Evolutionary conservation across 1,139 yeast genomes (phyloP).

Genomic region (Spencermartinsiella ligniputridi): DNA sequence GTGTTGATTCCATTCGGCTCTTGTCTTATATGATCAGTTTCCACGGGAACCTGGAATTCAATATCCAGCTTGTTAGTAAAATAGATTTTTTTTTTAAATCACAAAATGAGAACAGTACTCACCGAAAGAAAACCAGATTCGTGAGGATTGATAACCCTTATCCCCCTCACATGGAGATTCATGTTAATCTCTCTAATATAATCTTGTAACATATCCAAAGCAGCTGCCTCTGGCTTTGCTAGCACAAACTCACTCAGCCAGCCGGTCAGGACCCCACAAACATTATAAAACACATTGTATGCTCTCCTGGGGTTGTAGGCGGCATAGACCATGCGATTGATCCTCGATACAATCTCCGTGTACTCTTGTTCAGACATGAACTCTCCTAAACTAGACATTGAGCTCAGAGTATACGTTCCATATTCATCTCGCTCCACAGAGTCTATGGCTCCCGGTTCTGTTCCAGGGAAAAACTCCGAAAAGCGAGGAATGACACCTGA

Average conservation of each 20-base stretch:
- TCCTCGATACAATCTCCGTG: slow-evolving; percentile 36
- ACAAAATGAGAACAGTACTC: too few relatives aligned
- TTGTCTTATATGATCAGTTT: too few relatives aligned
- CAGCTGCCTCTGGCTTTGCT: slow-evolving; percentile 30
- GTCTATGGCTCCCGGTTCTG: slow-evolving; percentile 61
- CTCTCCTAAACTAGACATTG: slow-evolving; percentile 47
- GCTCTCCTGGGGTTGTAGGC: slow-evolving; percentile 42
- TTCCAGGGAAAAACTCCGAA: slow-evolving; percentile 55
- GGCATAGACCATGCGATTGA: slow-evolving; percentile 43
- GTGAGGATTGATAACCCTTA: slow-evolving; percentile 51
- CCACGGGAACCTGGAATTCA: slow-evolving; percentile 13
- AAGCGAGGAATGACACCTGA: slow-evolving; percentile 48
- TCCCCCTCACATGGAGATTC: slow-evolving; percentile 27
- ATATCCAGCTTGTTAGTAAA: too few relatives aligned
- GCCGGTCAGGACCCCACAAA: slow-evolving; percentile 48
- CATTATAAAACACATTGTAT: slow-evolving; percentile 39
- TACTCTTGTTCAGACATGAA: slow-evolving; percentile 41
- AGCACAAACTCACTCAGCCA: slow-evolving; percentile 34
- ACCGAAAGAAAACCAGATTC: slow-evolving; percentile 60
- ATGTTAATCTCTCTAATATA: slow-evolving; percentile 45
- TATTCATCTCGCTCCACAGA: slow-evolving; percentile 9
- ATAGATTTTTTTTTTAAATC: too few relatives aligned
- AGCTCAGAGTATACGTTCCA: slow-evolving; percentile 10
- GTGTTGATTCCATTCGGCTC: too few relatives aligned
- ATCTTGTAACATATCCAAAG: slow-evolving; percentile 41